Conservation (phyloP, 148 eudicot genomes). For the Fagopyrum homotropicum region DNA sequence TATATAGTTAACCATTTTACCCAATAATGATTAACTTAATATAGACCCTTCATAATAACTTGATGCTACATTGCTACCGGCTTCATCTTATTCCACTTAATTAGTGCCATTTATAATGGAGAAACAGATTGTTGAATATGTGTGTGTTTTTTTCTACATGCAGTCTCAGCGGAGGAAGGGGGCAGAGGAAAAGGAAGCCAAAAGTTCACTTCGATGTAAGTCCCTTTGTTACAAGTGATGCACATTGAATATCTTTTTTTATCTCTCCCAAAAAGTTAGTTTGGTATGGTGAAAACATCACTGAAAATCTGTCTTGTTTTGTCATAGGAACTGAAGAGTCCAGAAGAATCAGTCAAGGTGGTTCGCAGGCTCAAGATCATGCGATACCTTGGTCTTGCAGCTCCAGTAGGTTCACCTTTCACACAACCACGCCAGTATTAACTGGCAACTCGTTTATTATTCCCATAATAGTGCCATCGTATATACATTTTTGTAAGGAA, state of each 20-base stretch:
- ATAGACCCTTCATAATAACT: too few species aligned
- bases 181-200: conserved; percentile 36
- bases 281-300: not conserved
- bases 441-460: not conserved
- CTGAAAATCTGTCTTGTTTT: not conserved
- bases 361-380: conserved; percentile 35
- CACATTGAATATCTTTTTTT: not conserved
- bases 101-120: not conserved
- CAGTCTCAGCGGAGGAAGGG: conserved; percentile 21
- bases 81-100: too few species aligned
- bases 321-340: conserved; percentile 16
- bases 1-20: too few species aligned
- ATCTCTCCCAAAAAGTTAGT: too few species aligned
- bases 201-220: conserved; percentile 44
- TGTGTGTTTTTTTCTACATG: not conserved
- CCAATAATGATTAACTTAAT: too few species aligned
- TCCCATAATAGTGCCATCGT: not conserved
- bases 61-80: too few species aligned
- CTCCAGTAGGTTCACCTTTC: conserved; percentile 47
- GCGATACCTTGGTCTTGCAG: conserved; percentile 44
- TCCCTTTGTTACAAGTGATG: not conserved
- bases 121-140: too few species aligned
- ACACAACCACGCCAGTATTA: not conserved
- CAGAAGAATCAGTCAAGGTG: conserved; percentile 21
- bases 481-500: conserved; percentile 7